These are phyloP conservation scores for Digitaria exilis DNA, from an alignment of 202 grass and related monocot species.

Conservation along the genomic window DNA sequence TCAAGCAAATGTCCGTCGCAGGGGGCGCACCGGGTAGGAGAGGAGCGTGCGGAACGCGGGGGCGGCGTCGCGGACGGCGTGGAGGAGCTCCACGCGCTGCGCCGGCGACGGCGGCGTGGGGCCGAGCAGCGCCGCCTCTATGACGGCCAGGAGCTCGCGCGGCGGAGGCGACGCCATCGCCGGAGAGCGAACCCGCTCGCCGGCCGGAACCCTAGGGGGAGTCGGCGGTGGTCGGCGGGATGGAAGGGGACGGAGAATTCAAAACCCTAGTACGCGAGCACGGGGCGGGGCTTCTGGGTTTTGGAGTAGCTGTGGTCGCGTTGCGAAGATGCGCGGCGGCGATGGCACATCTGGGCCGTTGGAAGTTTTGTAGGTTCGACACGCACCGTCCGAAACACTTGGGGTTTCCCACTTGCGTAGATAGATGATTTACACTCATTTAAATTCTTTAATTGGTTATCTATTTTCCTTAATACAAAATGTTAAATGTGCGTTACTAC, in stretches of 20 bases:
- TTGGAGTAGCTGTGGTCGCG: conserved; percentile 19
- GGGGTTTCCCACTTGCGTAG: no score
- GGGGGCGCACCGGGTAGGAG: conserved; percentile 60
- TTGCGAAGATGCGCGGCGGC: neutral
- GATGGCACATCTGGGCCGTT: neutral
- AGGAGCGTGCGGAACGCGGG: conserved; percentile 66
- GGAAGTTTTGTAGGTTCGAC: neutral
- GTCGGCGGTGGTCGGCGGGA: conserved; percentile 40
- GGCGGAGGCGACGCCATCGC: conserved; percentile 52
- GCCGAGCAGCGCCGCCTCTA: conserved; percentile 80
- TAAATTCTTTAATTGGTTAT: no score
- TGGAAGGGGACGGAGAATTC: conserved; percentile 9
- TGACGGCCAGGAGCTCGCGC: conserved; percentile 62
- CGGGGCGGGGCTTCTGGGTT: conserved; percentile 41
- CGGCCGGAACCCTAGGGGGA: conserved; percentile 45
- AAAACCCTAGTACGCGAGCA: conserved; percentile 53
- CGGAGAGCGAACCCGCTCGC: neutral
- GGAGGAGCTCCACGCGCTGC: conserved; percentile 86
- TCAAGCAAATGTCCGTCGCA: neutral
- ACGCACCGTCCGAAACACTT: neutral
- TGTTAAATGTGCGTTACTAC: no score
- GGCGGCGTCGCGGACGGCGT: conserved; percentile 75
- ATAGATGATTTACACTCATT: no score
- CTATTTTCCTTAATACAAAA: no score
- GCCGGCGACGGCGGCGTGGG: conserved; percentile 68